A percentile compares a stretch with the other conserved stretches of the same genome.
Evolutionary conservation across 148 eudicot species (phyloP).

Genomic region (Oxyria digyna): DNA sequence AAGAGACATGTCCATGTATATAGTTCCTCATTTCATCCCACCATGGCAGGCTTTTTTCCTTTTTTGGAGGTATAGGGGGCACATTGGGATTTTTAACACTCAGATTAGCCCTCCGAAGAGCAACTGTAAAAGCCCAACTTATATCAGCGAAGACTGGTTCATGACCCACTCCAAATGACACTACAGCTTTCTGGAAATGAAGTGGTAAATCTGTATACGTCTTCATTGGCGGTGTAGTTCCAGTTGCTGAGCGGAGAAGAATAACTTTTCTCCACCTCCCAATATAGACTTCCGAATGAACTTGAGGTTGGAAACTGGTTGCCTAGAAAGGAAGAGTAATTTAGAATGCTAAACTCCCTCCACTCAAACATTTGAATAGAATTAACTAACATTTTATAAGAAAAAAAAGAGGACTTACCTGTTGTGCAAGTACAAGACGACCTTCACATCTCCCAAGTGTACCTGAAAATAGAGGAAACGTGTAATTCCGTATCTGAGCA

Average conservation of each 20-base stretch:
- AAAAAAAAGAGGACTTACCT: constrained; percentile 36
- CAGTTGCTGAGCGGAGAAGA: constrained; percentile 86
- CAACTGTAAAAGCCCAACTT: constrained; percentile 89
- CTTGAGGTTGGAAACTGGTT: constrained; percentile 91
- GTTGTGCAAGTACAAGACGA: constrained; percentile 85
- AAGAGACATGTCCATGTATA: constrained; percentile 58
- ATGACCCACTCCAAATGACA: constrained; percentile 84
- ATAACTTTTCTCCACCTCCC: constrained; percentile 91
- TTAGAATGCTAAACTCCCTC: neutral
- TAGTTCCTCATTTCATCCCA: constrained; percentile 99
- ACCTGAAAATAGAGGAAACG: constrained; percentile 62
- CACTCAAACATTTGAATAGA: neutral
- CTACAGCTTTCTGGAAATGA: constrained; percentile 73
- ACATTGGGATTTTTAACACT: constrained; percentile 67
- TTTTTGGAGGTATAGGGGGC: constrained; percentile 59
- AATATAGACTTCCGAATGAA: constrained; percentile 62
- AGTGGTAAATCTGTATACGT: constrained; percentile 74
- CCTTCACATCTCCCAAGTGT: constrained; percentile 89
- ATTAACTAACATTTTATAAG: neutral
- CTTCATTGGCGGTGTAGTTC: constrained; percentile 94
- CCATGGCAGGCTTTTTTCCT: constrained; percentile 95
- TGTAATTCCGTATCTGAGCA: constrained; percentile 71
- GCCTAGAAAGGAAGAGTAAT: constrained; percentile 42
- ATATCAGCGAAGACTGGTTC: constrained; percentile 89
- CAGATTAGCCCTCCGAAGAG: constrained; percentile 94